Evolutionary conservation across 768 basidiomycete genomes (phyloP), one percentile per base, ranked within the genome.

Genomic region (Agaricus sinodeliciosus): DNA sequence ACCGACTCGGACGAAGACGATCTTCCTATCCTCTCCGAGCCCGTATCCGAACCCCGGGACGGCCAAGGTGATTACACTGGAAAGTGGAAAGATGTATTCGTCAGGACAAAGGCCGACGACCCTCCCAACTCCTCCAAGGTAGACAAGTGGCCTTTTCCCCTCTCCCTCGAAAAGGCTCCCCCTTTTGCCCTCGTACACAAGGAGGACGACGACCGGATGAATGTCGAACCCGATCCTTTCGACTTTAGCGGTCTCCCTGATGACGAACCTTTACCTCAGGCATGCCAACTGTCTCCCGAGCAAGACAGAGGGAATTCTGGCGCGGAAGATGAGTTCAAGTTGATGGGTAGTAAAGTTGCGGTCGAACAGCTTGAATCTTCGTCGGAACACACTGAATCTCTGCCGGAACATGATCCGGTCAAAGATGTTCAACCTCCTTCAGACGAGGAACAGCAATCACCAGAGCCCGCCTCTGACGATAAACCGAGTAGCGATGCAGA

Each of bases 41-140:
- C 60, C 4, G 58, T 41, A 1, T 63, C 58, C 1, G 66, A 61
- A 11, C 28, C 28, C 28, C 28, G 9, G 28, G 72, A 77, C 50
- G 77, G 70, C 1, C 70, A 75, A 27, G 83, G 85, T 18, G 84
- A 88, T 56, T 88, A 76, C 60, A 89, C 87, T 5, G 87, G 85
- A 9, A 73, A 69, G 28, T 88, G 79, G 69, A 78, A 67, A 62
- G 72, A 76, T 52, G 57, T 82, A 47, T 69, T 61, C 7, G 75
- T 87, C 3, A 81, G 75, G 16, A 85, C 81, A 16, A 87, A 87
- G 68, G 67, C 65, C 15, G 86, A 84, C 56, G 84, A 85, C 0
- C 82, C 84, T 3, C 80, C 80, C 46, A 82, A 78, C 57, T 70
- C 68, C 12, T 81, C 80, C 16, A 65, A 70, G 78, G 35, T 76